Evolutionary conservation across 176 grass and related monocot genomes (phyloP).

Genomic region (Oryza longistaminata): DNA sequence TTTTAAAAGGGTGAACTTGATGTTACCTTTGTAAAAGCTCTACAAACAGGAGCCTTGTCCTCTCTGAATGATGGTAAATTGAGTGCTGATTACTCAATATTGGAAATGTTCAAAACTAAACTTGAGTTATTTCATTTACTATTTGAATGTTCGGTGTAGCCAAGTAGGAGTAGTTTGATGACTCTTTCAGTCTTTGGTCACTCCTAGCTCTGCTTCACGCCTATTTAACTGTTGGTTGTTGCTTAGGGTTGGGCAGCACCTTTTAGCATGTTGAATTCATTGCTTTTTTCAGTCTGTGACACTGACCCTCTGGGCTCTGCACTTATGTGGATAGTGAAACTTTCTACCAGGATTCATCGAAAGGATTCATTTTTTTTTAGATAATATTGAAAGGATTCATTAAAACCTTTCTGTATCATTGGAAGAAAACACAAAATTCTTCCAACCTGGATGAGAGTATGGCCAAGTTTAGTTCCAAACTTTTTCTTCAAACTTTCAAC

Average conservation of each 20-base stretch:
- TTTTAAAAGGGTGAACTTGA: background rate
- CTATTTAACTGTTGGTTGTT: constrained; percentile 7
- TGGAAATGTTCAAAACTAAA: background rate
- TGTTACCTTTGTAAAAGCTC: background rate
- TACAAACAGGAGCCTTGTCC: background rate
- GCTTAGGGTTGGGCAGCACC: background rate
- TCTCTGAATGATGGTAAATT: background rate
- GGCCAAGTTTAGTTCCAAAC: no score
- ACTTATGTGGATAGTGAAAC: background rate
- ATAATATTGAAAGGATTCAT: background rate
- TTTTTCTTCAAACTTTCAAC: no score
- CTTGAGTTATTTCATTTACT: background rate
- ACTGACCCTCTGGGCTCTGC: background rate
- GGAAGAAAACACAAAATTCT: background rate
- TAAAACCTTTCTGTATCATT: background rate
- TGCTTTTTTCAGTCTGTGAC: background rate
- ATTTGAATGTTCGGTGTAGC: constrained; percentile 30
- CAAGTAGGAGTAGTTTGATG: background rate
- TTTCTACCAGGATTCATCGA: background rate
- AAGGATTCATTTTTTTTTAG: no score
- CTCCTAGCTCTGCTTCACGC: background rate
- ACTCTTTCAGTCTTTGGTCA: background rate
- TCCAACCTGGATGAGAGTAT: background rate
- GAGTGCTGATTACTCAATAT: background rate
- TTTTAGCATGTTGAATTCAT: constrained; percentile 23